phyloP scores from a whole-genome alignment of 2,329 filamentous ascomycete species.

The Fusarium sp. region DNA sequence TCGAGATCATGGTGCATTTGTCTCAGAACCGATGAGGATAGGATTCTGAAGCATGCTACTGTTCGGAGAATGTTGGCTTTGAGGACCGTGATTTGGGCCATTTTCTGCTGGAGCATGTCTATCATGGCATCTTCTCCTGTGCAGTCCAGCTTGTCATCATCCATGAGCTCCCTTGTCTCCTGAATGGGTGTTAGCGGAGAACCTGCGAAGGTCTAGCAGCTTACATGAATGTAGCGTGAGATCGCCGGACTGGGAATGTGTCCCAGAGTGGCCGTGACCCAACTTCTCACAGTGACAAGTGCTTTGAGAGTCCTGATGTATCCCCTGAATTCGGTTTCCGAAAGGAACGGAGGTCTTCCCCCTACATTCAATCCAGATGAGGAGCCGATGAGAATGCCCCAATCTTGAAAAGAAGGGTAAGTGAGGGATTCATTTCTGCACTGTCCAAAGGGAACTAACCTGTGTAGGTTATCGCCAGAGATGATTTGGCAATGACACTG shows the following conservation, averaged over 20 bases:
- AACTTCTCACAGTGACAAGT: not conserved
- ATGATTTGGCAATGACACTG: not conserved
- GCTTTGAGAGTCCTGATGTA: not conserved
- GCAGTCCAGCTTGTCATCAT: rapidly evolving
- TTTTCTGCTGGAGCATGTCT: not conserved
- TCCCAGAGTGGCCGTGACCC: not conserved
- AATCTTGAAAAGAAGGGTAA: not conserved
- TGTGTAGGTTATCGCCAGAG: conserved; percentile 1
- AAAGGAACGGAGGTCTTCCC: rapidly evolving
- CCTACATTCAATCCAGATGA: rapidly evolving
- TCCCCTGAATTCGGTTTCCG: rapidly evolving
- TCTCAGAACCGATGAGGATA: rapidly evolving
- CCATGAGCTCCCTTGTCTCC: not conserved
- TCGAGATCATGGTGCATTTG: not conserved
- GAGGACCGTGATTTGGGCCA: not conserved
- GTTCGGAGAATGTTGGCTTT: not conserved
- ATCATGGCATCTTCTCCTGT: not conserved
- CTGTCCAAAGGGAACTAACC: not conserved
- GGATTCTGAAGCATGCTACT: not conserved
- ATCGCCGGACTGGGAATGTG: not conserved
- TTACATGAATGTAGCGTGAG: not conserved
- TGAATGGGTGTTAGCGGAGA: rapidly evolving
- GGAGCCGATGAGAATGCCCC: not conserved
- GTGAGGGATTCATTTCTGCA: not conserved
- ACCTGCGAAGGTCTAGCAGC: rapidly evolving